Conservation (phyloP, 2,329 filamentous ascomycete species). For the Ambrosiella xylebori region DNA sequence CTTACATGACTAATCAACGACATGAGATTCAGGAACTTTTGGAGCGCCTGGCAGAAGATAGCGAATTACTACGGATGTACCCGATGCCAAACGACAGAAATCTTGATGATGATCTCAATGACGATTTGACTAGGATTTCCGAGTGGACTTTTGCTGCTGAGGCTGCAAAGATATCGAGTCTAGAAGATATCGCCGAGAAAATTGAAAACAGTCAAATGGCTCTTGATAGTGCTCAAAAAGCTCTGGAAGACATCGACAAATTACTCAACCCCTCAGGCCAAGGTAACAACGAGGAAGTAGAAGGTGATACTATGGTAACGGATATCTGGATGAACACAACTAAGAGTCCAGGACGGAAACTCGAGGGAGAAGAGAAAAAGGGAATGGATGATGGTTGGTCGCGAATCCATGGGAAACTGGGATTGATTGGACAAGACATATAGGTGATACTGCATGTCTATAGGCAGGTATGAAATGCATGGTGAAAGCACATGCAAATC, state of each 20-base stretch:
- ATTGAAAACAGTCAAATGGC: slow-evolving; percentile 41
- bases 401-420: slow-evolving; percentile 34
- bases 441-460: background rate
- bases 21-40: slow-evolving; percentile 34
- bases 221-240: slow-evolving; percentile 33
- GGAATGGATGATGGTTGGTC: slow-evolving; percentile 31
- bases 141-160: slow-evolving; percentile 45
- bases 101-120: slow-evolving; percentile 20
- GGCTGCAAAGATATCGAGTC: slow-evolving; percentile 39
- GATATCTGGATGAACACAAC: slow-evolving; percentile 13
- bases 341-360: slow-evolving; percentile 15
- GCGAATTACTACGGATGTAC: slow-evolving; percentile 39
- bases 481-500: background rate
- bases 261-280: slow-evolving; percentile 26
- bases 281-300: background rate
- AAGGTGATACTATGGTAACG: slow-evolving; percentile 5
- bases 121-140: slow-evolving; percentile 25
- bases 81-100: slow-evolving; percentile 30
- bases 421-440: slow-evolving; percentile 27
- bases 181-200: slow-evolving; percentile 41
- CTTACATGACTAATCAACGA: slow-evolving; percentile 31
- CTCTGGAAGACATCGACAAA: slow-evolving; percentile 31
- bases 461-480: background rate
- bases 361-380: slow-evolving; percentile 4
- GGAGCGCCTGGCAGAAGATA: slow-evolving; percentile 41